These are phyloP conservation scores for Elsinoe ampelina DNA, from an alignment of 2,329 filamentous ascomycete genomes.

Conservation along the genomic window DNA sequence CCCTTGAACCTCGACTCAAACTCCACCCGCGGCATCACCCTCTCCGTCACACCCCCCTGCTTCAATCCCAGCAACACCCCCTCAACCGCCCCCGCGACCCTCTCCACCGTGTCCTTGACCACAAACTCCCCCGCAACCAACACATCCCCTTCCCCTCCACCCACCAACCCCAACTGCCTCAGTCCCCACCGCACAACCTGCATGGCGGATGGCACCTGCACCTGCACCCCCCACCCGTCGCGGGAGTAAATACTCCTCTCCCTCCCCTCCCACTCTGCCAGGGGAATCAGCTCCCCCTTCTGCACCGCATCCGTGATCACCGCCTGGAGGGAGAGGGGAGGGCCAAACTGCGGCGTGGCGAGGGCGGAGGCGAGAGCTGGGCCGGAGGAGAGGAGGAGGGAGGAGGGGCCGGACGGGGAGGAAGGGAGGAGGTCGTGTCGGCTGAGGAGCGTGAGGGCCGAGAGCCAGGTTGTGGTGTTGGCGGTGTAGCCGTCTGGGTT, in stretches of 20 bases:
- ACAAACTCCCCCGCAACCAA: slow-evolving; percentile 56
- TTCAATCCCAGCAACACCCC: not conserved
- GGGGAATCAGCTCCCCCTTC: slow-evolving; percentile 58
- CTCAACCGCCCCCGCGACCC: not conserved
- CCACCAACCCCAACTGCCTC: slow-evolving; percentile 54
- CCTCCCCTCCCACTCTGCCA: slow-evolving; percentile 57
- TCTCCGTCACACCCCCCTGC: not conserved
- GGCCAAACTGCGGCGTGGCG: slow-evolving; percentile 67
- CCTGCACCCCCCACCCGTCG: slow-evolving; percentile 45
- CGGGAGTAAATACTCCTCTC: slow-evolving; percentile 60
- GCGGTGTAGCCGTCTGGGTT: slow-evolving; percentile 81
- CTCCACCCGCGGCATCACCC: not conserved
- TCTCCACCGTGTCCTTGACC: slow-evolving; percentile 54
- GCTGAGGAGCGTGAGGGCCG: slow-evolving; percentile 60
- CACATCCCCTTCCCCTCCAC: slow-evolving; percentile 35
- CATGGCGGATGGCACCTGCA: slow-evolving; percentile 52
- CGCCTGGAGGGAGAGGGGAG: slow-evolving; percentile 68
- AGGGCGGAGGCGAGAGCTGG: slow-evolving; percentile 61
- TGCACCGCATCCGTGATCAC: slow-evolving; percentile 69
- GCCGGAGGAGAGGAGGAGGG: slow-evolving; percentile 42
- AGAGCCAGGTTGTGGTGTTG: slow-evolving; percentile 71
- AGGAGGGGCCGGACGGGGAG: slow-evolving; percentile 16
- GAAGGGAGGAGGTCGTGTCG: slow-evolving; percentile 50
- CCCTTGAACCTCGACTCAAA: not conserved
- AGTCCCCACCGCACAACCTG: slow-evolving; percentile 66